Evolutionary conservation across 495 filamentous ascomycete species (phyloP).

Genomic region (Endocarpon pusillum): DNA sequence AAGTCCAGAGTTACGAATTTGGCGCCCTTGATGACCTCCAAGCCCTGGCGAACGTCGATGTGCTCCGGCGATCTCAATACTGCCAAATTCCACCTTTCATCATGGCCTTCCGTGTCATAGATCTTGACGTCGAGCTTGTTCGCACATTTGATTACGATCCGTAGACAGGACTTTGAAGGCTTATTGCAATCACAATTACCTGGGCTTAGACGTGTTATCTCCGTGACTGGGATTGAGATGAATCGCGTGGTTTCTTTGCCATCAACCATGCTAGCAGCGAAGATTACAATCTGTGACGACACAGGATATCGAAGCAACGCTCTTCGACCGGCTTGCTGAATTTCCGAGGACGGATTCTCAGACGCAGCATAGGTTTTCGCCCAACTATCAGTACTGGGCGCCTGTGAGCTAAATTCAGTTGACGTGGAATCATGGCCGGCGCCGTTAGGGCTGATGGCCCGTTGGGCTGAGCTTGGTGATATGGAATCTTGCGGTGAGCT

Average conservation of each 20-base stretch:
- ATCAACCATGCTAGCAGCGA: neutral
- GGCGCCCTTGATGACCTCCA: neutral
- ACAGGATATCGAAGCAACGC: neutral
- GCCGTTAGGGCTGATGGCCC: no score
- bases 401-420: neutral
- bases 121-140: neutral
- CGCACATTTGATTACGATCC: neutral
- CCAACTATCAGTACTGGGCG: neutral
- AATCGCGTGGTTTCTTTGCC: neutral
- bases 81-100: neutral
- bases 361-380: neutral
- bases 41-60: neutral
- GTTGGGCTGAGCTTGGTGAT: no score
- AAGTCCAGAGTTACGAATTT: neutral
- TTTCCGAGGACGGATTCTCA: neutral
- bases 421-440: no score
- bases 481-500: no score
- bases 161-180: neutral
- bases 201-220: neutral
- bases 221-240: neutral
- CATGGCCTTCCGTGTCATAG: neutral
- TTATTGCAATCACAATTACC: neutral
- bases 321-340: neutral
- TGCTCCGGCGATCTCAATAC: neutral
- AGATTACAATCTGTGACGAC: neutral